A percentile compares a stretch with the other conserved stretches of the same genome.
These are phyloP conservation scores for Nasturtium officinale DNA, from an alignment of 345 rosid species.

Conservation along the genomic window DNA sequence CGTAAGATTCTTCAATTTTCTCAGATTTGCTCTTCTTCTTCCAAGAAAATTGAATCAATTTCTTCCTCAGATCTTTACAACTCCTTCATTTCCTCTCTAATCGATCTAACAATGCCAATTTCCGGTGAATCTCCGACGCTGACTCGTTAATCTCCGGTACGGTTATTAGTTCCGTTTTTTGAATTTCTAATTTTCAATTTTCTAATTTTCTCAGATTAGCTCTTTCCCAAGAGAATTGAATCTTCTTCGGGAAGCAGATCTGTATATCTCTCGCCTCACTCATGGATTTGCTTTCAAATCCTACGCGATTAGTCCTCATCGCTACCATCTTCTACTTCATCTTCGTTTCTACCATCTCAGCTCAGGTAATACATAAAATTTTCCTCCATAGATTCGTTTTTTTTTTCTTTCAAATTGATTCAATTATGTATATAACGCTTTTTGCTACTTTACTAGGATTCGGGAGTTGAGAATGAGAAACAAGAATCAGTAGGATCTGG, in stretches of 20 bases:
- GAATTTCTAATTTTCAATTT: neutral
- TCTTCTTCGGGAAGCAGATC: slow-evolving; percentile 23
- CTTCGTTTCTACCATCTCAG: slow-evolving; percentile 46
- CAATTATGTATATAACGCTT: neutral
- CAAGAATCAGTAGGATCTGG: slow-evolving; percentile 52
- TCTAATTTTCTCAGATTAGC: slow-evolving; percentile 14
- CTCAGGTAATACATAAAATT: slow-evolving; percentile 47
- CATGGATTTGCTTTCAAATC: slow-evolving; percentile 52
- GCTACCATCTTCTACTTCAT: slow-evolving; percentile 37
- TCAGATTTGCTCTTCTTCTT: neutral
- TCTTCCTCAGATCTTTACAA: neutral
- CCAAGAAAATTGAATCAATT: neutral
- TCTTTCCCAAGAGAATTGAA: slow-evolving; percentile 15
- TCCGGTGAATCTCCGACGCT: slow-evolving; percentile 13
- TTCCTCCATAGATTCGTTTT: slow-evolving; percentile 10
- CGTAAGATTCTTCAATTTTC: slow-evolving; percentile 9
- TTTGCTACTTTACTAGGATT: slow-evolving; percentile 46
- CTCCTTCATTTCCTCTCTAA: neutral
- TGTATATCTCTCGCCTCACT: slow-evolving; percentile 17
- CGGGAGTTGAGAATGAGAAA: slow-evolving; percentile 49
- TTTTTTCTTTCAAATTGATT: neutral
- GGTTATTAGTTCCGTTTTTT: slow-evolving; percentile 8
- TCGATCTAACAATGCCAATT: slow-evolving; percentile 25
- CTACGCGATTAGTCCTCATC: slow-evolving; percentile 43
- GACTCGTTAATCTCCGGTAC: slow-evolving; percentile 6